These are phyloP conservation scores for Viola pubescens DNA, from an alignment of 441 rosid species.

Conservation along the genomic window DNA sequence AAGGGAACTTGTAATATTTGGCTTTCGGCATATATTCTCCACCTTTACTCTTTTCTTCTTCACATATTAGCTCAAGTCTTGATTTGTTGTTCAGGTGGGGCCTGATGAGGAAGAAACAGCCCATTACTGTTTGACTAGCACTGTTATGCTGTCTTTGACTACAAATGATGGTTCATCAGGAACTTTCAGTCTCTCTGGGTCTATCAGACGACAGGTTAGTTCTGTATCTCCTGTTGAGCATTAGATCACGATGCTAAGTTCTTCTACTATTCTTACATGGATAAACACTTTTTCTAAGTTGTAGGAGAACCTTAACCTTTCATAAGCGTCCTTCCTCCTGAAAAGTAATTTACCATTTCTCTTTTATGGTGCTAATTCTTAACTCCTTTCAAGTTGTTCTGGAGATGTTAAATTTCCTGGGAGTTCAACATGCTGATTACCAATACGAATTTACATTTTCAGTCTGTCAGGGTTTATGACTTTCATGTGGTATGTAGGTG, in stretches of 20 bases:
- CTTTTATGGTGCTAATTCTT: not conserved
- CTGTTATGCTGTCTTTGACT: constrained; percentile 85
- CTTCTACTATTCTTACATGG: not conserved
- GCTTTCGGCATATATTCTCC: not conserved
- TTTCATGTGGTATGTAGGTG: not conserved
- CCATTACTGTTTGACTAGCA: constrained; percentile 86
- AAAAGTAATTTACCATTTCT: too few species aligned
- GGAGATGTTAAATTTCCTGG: not conserved
- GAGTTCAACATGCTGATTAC: too few species aligned
- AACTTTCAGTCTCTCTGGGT: constrained; percentile 86
- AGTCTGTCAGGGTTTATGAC: too few species aligned
- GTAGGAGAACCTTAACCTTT: not conserved
- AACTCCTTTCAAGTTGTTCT: not conserved
- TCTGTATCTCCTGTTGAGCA: not conserved
- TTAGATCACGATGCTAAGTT: not conserved
- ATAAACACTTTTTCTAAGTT: not conserved
- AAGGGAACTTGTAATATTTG: not conserved
- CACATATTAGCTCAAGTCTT: constrained; percentile 9
- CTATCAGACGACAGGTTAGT: constrained; percentile 82
- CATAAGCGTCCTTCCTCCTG: not conserved
- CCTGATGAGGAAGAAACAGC: constrained; percentile 76
- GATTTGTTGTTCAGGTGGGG: constrained; percentile 50
- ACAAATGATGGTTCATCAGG: constrained; percentile 70
- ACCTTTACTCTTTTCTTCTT: not conserved
- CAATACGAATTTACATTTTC: too few species aligned